phyloP scores from a whole-genome alignment of 2,329 filamentous ascomycete species.

The Colletotrichum australisinense region DNA sequence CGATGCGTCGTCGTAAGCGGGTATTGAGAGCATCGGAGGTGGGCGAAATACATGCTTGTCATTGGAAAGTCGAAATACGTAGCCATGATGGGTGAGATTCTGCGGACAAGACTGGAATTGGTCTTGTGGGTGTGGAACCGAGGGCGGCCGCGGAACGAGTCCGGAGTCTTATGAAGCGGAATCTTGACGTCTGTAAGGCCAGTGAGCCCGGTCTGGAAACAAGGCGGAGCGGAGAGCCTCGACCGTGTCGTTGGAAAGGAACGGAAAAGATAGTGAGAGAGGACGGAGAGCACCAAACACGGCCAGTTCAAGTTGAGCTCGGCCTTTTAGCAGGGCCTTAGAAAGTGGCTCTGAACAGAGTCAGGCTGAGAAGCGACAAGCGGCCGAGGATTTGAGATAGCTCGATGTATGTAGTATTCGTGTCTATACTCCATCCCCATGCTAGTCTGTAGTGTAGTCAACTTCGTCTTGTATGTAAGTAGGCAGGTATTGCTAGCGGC shows the following conservation, averaged over 20 bases:
- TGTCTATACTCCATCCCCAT: background rate
- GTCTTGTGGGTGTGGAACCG: background rate
- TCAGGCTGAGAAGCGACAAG: background rate
- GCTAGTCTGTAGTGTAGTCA: background rate
- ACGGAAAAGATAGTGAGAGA: background rate
- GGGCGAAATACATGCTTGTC: background rate
- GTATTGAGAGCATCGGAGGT: background rate
- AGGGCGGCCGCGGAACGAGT: background rate
- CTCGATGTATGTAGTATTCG: background rate
- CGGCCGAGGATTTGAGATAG: background rate
- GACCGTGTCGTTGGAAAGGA: background rate
- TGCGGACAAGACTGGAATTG: background rate
- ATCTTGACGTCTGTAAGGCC: slow-evolving; percentile 14
- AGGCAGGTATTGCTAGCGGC: background rate
- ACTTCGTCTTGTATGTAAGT: background rate
- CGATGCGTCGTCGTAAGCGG: background rate
- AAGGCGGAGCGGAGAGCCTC: background rate
- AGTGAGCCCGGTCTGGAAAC: background rate
- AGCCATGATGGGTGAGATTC: background rate
- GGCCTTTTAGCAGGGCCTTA: background rate
- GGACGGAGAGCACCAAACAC: background rate
- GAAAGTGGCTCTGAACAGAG: background rate
- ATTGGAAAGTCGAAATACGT: background rate
- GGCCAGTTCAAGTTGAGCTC: background rate
- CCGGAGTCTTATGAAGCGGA: background rate